A percentile compares a stretch with the other conserved stretches of the same genome.
Conservation (phyloP, 371 early-diverging fungal species). For the Capillidium heterosporum region DNA sequence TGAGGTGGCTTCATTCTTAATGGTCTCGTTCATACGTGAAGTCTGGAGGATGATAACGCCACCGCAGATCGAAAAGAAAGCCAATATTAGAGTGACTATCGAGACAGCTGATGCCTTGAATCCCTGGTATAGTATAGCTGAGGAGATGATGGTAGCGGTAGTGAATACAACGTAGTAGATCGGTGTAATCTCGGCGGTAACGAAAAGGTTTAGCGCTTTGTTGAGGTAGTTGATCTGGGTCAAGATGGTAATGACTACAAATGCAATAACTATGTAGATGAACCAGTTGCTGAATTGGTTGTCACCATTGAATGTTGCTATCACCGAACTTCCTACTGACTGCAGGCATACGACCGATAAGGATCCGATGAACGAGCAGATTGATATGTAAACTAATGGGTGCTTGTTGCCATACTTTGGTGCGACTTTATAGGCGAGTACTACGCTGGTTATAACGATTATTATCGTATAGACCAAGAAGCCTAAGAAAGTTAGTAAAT, state of each 20-base stretch:
- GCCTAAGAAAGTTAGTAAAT: conserved; percentile 20
- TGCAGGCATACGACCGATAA: conserved; percentile 85
- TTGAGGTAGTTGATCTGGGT: conserved; percentile 90
- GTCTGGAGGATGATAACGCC: conserved; percentile 19
- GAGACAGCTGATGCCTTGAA: conserved; percentile 58
- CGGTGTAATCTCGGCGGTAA: conserved; percentile 78
- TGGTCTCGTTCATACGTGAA: conserved; percentile 7
- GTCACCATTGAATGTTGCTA: conserved; percentile 58
- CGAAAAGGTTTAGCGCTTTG: conserved; percentile 85
- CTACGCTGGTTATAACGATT: conserved; percentile 31
- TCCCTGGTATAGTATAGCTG: conserved; percentile 73
- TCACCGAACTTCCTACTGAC: conserved; percentile 77
- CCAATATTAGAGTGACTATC: conserved; percentile 68
- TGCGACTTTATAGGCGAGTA: conserved; percentile 58
- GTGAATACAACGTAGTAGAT: conserved; percentile 92
- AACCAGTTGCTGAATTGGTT: conserved; percentile 82
- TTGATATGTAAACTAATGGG: conserved; percentile 67
- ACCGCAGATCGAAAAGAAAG: conserved; percentile 68
- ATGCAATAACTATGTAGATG: conserved; percentile 59
- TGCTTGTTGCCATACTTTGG: conserved; percentile 71
- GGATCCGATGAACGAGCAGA: conserved; percentile 83
- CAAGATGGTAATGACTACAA: conserved; percentile 55
- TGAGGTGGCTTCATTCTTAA: background rate
- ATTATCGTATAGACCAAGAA: conserved; percentile 62
- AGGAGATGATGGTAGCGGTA: conserved; percentile 75